Evolutionary conservation across 2,329 filamentous ascomycete genomes (phyloP), one percentile per base, ranked within the genome.

Genomic region (Exophiala mesophila): DNA sequence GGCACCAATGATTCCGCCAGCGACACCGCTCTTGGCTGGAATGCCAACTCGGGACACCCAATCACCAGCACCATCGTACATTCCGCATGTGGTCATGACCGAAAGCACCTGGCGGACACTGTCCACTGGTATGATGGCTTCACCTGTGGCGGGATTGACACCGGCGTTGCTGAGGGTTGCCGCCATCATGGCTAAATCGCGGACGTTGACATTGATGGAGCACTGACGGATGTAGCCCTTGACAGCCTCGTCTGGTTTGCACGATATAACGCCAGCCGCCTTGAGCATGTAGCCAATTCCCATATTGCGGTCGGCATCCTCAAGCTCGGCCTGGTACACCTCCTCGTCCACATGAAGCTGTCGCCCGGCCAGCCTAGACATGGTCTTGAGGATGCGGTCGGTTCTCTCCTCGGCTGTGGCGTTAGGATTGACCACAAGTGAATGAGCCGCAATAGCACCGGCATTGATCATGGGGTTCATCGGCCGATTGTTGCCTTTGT

Each of bases 381-480:
- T 36, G 31, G 32, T 41, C 23, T 45, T 40, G 30, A 45, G 37
- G 42, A 45, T 45, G 36, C 42, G 42, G 24, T 45, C 42, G 8
- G 32, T 41, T 23, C 42, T 40, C 37, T 45, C 42, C 42, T 45
- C 42, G 31, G 42, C 42, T 29, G 37, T 41, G 31, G 42, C 42
- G 30, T 45, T 32, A 10, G 42, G 42, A 26, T 45, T 36, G 37
- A 40, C 36, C 31, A 45, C 42, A 24, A 45, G 42, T 23, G 42
- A 45, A 41, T 45, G 42, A 30, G 42, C 42, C 42, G 42, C 26
- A 24, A 45, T 45, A 18, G 42, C 42, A 21, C 42, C 42, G 37
- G 42, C 42, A 36, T 45, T 45, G 28, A 45, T 45, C 42, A 45
- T 45, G 31, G 42, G 42, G 38, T 45, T 45, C 42, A 45, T 45